Evolutionary conservation across 768 basidiomycete species (phyloP), one percentile per base, ranked within the genome.

Genomic region (Xerocomellus amylosporus): DNA sequence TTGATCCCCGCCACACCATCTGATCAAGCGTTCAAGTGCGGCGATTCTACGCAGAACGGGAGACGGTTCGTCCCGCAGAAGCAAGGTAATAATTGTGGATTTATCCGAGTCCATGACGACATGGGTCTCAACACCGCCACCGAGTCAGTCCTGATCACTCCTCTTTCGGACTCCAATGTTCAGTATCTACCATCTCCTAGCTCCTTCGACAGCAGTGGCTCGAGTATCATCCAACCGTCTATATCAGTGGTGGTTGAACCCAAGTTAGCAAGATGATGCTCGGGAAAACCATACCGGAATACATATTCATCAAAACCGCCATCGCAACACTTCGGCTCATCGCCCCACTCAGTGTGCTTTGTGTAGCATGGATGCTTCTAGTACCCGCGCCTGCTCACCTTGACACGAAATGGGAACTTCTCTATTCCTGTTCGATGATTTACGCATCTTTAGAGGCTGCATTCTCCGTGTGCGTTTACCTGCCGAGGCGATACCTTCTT

Each of bases 401-500:
- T 3, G 38, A 46, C n/a, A 5, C 22, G 17, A 36, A 28, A 7
- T 48, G 54, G 61, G 19, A 30, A 1, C 14, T 15, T n/a, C 4
- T 61, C 68, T 55, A 42, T 34, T 2, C 40, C 22, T 39, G 13
- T 31, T 28, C 75, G 9, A 67, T 68, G 5, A 14, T 59, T 1
- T 73, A 76, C 24, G 74, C 83, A 0, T 39, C 65, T 5, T 53
- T 70, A 0, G 86, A 88, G 58, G 72, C 72, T 1, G 58, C 54
- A 0, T 87, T 87, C 61, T 84, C 78, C 55, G 41, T 74, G 2
- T 55, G 76, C 17, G 72, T 83, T 13, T 83, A 80, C 58, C 60
- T 81, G 4, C 82, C 83, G 8, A 71, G 81, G 61, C 68, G 65
- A 38, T 56, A 49, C n/a, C 53, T 57, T 40, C 62, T 87, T 54